Evolutionary conservation across 441 rosid genomes (phyloP).

Genomic region (Melianthus villosus): DNA sequence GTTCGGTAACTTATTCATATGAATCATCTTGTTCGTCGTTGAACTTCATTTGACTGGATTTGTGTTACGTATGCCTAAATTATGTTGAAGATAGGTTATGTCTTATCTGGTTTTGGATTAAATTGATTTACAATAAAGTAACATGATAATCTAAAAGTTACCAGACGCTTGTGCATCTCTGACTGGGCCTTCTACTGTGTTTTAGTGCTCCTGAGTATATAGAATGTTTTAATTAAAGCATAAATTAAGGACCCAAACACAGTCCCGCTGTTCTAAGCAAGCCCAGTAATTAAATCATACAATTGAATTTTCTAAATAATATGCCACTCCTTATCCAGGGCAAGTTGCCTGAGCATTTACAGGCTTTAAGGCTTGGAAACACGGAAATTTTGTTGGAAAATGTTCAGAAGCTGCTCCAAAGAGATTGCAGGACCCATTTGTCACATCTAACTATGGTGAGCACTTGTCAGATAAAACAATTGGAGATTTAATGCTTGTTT

Average conservation of each 20-base stretch:
- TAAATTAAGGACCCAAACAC: slow-evolving; percentile 23
- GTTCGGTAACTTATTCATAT: neutral
- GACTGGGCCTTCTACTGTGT: too few species aligned
- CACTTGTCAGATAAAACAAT: slow-evolving; percentile 11
- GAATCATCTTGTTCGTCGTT: neutral
- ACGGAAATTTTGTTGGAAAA: slow-evolving; percentile 28
- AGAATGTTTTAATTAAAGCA: too few species aligned
- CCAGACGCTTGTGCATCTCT: too few species aligned
- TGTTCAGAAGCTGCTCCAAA: slow-evolving; percentile 33
- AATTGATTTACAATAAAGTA: too few species aligned
- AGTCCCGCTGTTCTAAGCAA: slow-evolving; percentile 50
- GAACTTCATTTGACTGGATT: too few species aligned
- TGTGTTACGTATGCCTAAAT: neutral
- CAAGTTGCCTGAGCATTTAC: slow-evolving; percentile 36
- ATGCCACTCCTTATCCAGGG: too few species aligned
- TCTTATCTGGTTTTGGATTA: too few species aligned
- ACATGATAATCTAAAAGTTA: too few species aligned
- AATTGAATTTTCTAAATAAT: slow-evolving; percentile 9
- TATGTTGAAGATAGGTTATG: too few species aligned
- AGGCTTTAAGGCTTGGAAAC: slow-evolving; percentile 30
- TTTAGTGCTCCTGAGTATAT: too few species aligned
- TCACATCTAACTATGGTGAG: slow-evolving; percentile 22
- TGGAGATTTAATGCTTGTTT: slow-evolving; percentile 30
- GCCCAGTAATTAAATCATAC: slow-evolving; percentile 15
- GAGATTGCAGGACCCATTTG: slow-evolving; percentile 35